Evolutionary conservation across 2,329 filamentous ascomycete species (phyloP).

Genomic region (Rhynchosporium graminicola): DNA sequence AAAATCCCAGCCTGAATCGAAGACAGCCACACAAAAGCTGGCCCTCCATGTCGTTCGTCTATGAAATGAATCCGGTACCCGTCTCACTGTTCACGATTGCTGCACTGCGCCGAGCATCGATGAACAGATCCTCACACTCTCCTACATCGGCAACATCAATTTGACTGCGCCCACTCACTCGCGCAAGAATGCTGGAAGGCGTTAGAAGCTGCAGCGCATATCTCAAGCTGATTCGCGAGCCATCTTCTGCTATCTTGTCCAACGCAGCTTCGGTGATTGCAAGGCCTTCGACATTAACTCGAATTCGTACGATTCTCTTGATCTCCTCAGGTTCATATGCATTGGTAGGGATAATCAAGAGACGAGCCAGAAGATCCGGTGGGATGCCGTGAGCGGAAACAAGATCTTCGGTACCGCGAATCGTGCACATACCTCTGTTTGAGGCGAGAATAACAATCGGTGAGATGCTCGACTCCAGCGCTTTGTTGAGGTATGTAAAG

Average conservation of each 20-base stretch:
- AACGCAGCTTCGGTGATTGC: slow-evolving; percentile 79
- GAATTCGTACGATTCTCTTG: slow-evolving; percentile 84
- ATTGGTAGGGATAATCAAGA: slow-evolving; percentile 94
- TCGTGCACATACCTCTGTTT: slow-evolving; percentile 90
- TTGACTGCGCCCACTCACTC: slow-evolving; percentile 75
- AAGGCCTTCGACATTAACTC: slow-evolving; percentile 79
- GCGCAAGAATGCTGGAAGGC: slow-evolving; percentile 73
- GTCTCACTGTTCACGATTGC: slow-evolving; percentile 64
- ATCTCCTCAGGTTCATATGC: slow-evolving; percentile 88
- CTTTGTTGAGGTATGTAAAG: slow-evolving; percentile 98
- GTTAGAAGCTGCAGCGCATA: slow-evolving; percentile 87
- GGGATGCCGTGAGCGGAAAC: slow-evolving; percentile 91
- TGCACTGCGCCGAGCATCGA: slow-evolving; percentile 79
- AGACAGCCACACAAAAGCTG: slow-evolving; percentile 22
- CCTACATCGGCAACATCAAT: slow-evolving; percentile 77
- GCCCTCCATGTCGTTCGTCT: slow-evolving; percentile 27
- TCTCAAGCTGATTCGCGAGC: slow-evolving; percentile 83
- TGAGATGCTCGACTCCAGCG: slow-evolving; percentile 91
- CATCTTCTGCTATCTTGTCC: slow-evolving; percentile 83
- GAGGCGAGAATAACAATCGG: slow-evolving; percentile 97
- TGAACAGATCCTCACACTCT: slow-evolving; percentile 82
- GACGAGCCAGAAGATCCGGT: slow-evolving; percentile 85
- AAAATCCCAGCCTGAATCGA: slow-evolving; percentile 24
- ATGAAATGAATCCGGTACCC: slow-evolving; percentile 57
- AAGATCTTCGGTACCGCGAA: slow-evolving; percentile 82